Base-by-base conservation (phyloP, 1,284 basidiomycete genomes). In the Paramarasmius palmivorus region DNA sequence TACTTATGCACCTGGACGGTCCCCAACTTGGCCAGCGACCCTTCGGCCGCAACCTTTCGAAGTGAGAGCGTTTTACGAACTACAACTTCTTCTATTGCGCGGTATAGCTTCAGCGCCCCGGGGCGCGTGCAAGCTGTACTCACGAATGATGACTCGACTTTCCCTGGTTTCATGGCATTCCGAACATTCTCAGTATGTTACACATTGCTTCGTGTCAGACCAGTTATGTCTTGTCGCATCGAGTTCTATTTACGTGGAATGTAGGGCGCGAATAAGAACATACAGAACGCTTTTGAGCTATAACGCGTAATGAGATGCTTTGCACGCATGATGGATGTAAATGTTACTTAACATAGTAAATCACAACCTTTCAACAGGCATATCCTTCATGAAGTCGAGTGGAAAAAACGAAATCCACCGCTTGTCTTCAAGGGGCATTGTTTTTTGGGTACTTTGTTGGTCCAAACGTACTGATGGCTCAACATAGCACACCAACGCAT, bases 311-410 rank as follows among this genome's bases (percentile, higher is more conserved):
- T 35, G 8, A 12, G n/a, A n/a, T n/a, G n/a, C 10, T 5, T 10
- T n/a, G 29, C 29, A 23, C n/a, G 26, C 34, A 4, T 19, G 19
- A 15, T 39, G 49, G 17, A 15, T 14, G 25, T 39, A 46, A 6
- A 14, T 40, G 44, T 1, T 9, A 65, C 76, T 52, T 51, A n/a
- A 79, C 78, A 59, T 77, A 77, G 57, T 79, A 81, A 10, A 48
- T 80, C 73, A 34, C 72, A 71, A 0, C 65, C 69, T 17, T n/a
- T 61, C 54, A 12, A 75, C 68, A 1, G 77, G 76, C n/a, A 65
- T 55, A 41, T 72, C 69, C 35, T 63, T 61, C 34, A 82, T 72
- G 62, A 79, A 81, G 57, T 82, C 72, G n/a, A 81, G 59, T 2
- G 70, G 56, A 20, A n/a, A n/a, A n/a, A n/a, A 69, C 59, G 44